A percentile compares a stretch with the other conserved stretches of the same genome.
phyloP scores from a whole-genome alignment of 2,329 filamentous ascomycete genomes.

The Alternaria viburni region DNA sequence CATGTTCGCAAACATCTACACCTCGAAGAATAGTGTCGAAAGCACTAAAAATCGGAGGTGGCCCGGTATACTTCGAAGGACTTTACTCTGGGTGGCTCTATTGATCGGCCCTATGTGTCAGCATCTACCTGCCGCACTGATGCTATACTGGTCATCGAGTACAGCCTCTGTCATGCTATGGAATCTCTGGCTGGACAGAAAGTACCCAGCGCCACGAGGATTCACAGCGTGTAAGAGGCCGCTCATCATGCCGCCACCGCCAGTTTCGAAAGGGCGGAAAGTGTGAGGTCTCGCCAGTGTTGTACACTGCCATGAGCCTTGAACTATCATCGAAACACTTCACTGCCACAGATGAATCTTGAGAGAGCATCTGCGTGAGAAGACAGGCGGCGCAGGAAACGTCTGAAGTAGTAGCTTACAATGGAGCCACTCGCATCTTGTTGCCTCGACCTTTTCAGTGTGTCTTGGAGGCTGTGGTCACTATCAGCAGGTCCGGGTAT shows the following conservation, averaged over 20 bases:
- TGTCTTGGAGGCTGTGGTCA: not conserved
- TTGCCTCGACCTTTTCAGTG: not conserved
- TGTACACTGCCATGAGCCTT: not conserved
- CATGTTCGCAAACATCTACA: conserved; percentile 57
- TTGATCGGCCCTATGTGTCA: conserved; percentile 43
- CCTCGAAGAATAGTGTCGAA: conserved; percentile 27
- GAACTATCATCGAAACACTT: not conserved
- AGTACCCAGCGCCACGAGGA: conserved; percentile 32
- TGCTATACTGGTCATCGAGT: conserved; percentile 51
- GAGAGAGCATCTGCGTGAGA: not conserved
- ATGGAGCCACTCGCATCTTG: not conserved
- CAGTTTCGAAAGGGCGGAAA: conserved; percentile 6
- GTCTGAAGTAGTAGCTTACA: not conserved
- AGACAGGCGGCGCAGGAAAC: not conserved
- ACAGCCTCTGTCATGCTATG: conserved; percentile 43
- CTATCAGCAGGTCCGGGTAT: not conserved
- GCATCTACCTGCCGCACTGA: conserved; percentile 49
- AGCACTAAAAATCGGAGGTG: conserved; percentile 14
- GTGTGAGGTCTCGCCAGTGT: not conserved
- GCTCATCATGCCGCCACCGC: conserved; percentile 29
- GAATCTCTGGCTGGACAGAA: conserved; percentile 43
- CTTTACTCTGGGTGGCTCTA: conserved; percentile 37
- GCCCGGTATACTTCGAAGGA: conserved; percentile 28
- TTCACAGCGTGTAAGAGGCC: conserved; percentile 38
- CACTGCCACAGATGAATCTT: not conserved